phyloP scores from a whole-genome alignment of 2,329 filamentous ascomycete species.

The Ceratocystis destructans region DNA sequence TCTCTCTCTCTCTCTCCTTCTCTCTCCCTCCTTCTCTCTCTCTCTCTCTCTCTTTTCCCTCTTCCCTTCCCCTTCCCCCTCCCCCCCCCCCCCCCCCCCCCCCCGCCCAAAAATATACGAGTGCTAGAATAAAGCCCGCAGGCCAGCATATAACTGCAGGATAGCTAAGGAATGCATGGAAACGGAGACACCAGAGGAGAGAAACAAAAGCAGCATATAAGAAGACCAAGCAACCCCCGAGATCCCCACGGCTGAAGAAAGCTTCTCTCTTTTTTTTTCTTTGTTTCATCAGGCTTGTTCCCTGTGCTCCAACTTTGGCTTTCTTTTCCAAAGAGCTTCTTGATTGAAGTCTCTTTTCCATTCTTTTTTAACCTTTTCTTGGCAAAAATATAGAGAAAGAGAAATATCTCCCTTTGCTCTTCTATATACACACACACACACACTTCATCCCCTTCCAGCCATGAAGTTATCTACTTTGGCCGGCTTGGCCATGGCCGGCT shows the following conservation, averaged over 20 bases:
- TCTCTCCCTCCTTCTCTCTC: too few relatives aligned
- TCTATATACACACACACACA: neutral
- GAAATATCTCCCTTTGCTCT: neutral
- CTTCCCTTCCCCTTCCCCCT: too few relatives aligned
- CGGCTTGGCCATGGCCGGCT: slow-evolving; percentile 22
- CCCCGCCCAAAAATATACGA: too few relatives aligned
- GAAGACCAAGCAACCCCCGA: neutral
- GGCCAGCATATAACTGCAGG: neutral
- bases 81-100: too few relatives aligned
- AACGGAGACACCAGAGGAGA: neutral
- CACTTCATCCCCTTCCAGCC: neutral
- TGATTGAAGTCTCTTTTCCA: neutral
- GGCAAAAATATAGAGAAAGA: neutral
- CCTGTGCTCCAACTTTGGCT: neutral
- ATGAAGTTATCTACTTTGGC: slow-evolving; percentile 16
- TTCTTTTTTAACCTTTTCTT: neutral
- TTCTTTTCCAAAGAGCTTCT: neutral
- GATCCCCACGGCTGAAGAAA: neutral
- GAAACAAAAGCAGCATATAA: neutral
- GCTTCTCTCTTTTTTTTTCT: neutral
- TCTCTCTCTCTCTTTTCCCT: too few relatives aligned
- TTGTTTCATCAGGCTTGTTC: neutral
- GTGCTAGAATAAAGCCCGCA: neutral
- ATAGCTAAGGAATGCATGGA: neutral
- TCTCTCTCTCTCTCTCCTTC: too few relatives aligned